phyloP scores from a whole-genome alignment of 2,329 filamentous ascomycete species.

The Teratosphaeria gauchensis region DNA sequence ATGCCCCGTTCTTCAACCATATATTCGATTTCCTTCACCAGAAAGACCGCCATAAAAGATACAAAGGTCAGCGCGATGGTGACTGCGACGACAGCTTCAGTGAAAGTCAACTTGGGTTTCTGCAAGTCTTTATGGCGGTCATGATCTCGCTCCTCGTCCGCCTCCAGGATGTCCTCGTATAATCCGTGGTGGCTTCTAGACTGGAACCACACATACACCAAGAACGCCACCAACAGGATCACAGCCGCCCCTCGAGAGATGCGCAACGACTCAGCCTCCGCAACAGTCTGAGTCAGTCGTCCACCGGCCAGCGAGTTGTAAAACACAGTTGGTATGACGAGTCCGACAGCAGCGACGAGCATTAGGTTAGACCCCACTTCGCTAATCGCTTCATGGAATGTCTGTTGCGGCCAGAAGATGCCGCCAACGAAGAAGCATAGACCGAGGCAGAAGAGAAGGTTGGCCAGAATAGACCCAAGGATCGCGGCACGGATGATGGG shows the following conservation, averaged over 20 bases:
- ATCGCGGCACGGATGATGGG: conserved; percentile 73
- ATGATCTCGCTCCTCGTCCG: conserved; percentile 58
- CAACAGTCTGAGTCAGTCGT: conserved; percentile 24
- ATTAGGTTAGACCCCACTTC: conserved; percentile 71
- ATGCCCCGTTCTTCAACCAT: conserved; percentile 43
- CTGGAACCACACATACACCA: conserved; percentile 58
- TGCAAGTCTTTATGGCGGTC: conserved; percentile 51
- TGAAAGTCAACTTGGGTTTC: conserved; percentile 63
- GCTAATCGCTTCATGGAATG: conserved; percentile 65
- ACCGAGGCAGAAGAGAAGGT: conserved; percentile 62
- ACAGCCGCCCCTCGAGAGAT: conserved; percentile 64
- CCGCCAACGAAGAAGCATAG: conserved; percentile 73
- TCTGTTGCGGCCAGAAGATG: conserved; percentile 55
- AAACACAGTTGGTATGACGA: conserved; percentile 44
- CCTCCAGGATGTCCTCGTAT: conserved; percentile 64
- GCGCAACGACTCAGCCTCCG: conserved; percentile 46
- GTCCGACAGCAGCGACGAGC: conserved; percentile 56
- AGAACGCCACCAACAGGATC: conserved; percentile 61
- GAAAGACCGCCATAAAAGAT: conserved; percentile 61
- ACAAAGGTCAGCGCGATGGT: conserved; percentile 57
- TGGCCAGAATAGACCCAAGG: conserved; percentile 71
- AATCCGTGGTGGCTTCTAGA: conserved; percentile 66
- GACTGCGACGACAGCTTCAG: conserved; percentile 60
- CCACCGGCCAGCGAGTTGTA: conserved; percentile 29
- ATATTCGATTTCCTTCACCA: conserved; percentile 64